These are phyloP conservation scores for Pseudopyrenochaeta lycopersici DNA, from an alignment of 2,329 filamentous ascomycete species.

Conservation along the genomic window DNA sequence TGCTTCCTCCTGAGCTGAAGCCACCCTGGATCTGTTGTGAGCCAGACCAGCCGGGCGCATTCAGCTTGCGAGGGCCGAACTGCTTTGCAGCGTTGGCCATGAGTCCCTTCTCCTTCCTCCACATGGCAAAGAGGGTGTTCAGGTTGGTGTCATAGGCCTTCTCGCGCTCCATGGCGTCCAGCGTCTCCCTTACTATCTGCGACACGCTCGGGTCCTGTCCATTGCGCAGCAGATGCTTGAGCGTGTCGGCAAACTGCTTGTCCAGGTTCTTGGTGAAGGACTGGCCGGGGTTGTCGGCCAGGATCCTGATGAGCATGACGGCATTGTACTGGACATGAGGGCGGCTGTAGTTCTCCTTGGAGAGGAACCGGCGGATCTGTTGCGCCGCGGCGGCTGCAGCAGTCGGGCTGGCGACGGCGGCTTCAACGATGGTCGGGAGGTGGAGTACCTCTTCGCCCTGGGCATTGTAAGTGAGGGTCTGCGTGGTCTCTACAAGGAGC, in stretches of 20 bases:
- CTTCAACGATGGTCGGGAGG: slow-evolving; percentile 91
- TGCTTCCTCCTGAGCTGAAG: slow-evolving; percentile 26
- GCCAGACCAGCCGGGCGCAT: slow-evolving; percentile 54
- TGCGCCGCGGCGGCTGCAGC: slow-evolving; percentile 84
- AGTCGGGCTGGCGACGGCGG: slow-evolving; percentile 87
- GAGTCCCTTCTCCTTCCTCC: slow-evolving; percentile 75
- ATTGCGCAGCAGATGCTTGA: slow-evolving; percentile 77
- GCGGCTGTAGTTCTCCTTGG: slow-evolving; percentile 70
- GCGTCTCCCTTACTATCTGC: slow-evolving; percentile 86
- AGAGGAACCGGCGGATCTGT: slow-evolving; percentile 82
- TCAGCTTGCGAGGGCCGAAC: slow-evolving; percentile 52
- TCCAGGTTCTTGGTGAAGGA: slow-evolving; percentile 94
- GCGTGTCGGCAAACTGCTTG: slow-evolving; percentile 78
- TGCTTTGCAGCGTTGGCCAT: slow-evolving; percentile 57
- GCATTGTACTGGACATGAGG: slow-evolving; percentile 91
- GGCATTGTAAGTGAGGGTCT: slow-evolving; percentile 19
- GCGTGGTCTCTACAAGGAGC: background rate
- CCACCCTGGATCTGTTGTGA: slow-evolving; percentile 30
- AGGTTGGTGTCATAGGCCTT: slow-evolving; percentile 80
- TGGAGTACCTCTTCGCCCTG: slow-evolving; percentile 90
- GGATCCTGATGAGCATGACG: slow-evolving; percentile 92
- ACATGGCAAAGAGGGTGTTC: slow-evolving; percentile 79
- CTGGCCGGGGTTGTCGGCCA: slow-evolving; percentile 88
- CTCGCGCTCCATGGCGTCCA: slow-evolving; percentile 78
- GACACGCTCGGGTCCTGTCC: slow-evolving; percentile 78